Conservation (phyloP, 352 stramenopile genomes). For the Phytophthora quininea region DNA sequence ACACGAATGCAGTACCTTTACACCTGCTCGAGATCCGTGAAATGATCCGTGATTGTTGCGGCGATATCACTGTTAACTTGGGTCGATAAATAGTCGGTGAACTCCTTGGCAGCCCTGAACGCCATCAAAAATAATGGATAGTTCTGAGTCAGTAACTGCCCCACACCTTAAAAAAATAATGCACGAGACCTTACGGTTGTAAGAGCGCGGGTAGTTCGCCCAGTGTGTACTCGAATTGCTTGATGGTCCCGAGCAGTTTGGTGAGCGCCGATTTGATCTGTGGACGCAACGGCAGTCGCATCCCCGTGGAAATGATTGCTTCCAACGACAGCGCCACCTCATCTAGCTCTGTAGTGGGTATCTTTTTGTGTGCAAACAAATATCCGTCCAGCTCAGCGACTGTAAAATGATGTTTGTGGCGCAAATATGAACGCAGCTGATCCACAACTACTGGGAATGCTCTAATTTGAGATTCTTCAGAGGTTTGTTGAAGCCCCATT, state of each 20-base stretch:
- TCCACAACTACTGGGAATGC: conserved; percentile 30
- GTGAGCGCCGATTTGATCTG: conserved; percentile 25
- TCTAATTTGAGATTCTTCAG: conserved; percentile 14
- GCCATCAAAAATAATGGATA: background rate
- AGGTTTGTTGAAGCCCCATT: conserved; percentile 14
- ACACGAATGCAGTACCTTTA: background rate
- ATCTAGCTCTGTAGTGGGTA: conserved; percentile 19
- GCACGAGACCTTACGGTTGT: conserved; percentile 21
- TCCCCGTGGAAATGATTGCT: conserved; percentile 25
- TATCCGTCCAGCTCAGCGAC: conserved; percentile 27
- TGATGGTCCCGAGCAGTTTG: conserved; percentile 24
- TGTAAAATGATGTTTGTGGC: conserved; percentile 25
- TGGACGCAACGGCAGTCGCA: conserved; percentile 21
- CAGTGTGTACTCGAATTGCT: conserved; percentile 25
- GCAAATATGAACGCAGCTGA: conserved; percentile 32
- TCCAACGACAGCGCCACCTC: conserved; percentile 27
- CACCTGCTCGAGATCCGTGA: background rate
- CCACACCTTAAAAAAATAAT: background rate
- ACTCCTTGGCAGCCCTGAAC: background rate
- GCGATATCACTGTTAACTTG: background rate
- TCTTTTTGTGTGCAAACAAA: conserved; percentile 35
- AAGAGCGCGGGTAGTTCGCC: conserved; percentile 26
- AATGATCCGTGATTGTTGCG: background rate
- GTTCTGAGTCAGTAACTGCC: background rate
- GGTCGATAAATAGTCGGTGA: background rate